These are phyloP conservation scores for Ephemerocybe angulata DNA, from an alignment of 768 basidiomycete species.

Conservation along the genomic window DNA sequence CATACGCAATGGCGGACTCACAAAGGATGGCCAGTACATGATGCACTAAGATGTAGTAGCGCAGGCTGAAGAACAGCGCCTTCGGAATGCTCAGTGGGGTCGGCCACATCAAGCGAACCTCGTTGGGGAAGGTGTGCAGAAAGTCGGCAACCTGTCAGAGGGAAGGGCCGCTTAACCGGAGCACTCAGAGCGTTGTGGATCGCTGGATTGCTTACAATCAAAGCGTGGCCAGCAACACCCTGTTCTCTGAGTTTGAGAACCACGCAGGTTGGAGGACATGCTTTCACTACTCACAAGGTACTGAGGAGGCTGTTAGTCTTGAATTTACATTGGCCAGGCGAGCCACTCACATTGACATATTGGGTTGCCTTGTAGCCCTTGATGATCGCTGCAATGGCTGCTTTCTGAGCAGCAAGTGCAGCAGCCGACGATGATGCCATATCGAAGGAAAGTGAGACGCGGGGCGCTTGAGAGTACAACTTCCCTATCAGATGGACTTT, in stretches of 20 bases:
- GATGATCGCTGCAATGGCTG: background rate
- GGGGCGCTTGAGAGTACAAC: no score
- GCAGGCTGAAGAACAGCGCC: background rate
- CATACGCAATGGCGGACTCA: background rate
- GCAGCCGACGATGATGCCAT: no score
- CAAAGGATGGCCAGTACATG: background rate
- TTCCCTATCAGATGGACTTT: no score
- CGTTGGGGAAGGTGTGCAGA: background rate
- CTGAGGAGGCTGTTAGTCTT: background rate
- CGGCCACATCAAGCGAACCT: background rate
- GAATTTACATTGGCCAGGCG: background rate
- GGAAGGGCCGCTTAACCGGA: no score
- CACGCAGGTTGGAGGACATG: background rate
- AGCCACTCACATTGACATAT: background rate
- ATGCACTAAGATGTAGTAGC: background rate
- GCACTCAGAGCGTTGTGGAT: background rate
- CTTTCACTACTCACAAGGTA: background rate
- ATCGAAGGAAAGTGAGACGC: no score
- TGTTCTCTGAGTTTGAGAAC: background rate
- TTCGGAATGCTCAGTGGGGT: background rate
- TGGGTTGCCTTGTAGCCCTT: background rate
- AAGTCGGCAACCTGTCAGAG: background rate
- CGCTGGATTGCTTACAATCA: background rate
- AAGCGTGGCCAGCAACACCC: background rate
- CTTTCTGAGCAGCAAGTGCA: background rate